Conservation (phyloP, 495 filamentous ascomycete genomes). For the Aspergillus kassunensis region DNA sequence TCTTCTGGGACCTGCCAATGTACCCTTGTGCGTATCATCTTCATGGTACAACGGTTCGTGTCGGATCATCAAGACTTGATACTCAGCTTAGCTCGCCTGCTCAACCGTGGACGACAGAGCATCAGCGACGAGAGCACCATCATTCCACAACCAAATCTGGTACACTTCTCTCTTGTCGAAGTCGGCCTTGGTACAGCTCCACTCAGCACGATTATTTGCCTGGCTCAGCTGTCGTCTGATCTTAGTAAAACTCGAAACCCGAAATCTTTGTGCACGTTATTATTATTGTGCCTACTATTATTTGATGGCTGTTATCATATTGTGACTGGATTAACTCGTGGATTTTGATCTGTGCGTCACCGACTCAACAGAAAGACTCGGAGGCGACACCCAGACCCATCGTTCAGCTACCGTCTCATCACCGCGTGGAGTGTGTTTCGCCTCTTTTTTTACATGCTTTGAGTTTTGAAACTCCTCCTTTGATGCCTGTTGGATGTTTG, state of each 20-base stretch:
- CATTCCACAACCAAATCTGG: constrained; percentile 16
- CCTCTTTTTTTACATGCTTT: constrained; percentile 12
- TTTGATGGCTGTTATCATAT: constrained; percentile 11
- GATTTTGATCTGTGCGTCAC: constrained; percentile 22
- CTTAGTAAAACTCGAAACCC: constrained; percentile 17
- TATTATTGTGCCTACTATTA: constrained; percentile 7
- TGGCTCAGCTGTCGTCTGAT: constrained; percentile 20
- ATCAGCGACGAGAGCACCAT: constrained; percentile 21
- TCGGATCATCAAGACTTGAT: constrained; percentile 29
- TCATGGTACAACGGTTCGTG: constrained; percentile 25
- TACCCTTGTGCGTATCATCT: constrained; percentile 36
- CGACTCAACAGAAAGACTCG: constrained; percentile 4
- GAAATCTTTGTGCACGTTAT: constrained; percentile 14
- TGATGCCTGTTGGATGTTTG: not conserved
- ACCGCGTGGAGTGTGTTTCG: constrained; percentile 19
- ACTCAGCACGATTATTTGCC: constrained; percentile 16
- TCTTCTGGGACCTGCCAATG: constrained; percentile 35
- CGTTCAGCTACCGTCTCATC: constrained; percentile 26
- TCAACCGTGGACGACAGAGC: constrained; percentile 31
- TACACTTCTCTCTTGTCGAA: not conserved
- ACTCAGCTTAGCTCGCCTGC: constrained; percentile 21
- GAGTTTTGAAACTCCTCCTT: constrained; percentile 5
- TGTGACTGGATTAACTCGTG: constrained; percentile 2
- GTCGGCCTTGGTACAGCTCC: constrained; percentile 21
- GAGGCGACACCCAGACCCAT: constrained; percentile 25